Percentiles rank a stretch among this genome's conserved stretches.
Conservation (phyloP, 2,329 filamentous ascomycete species). For the Verticillium albo-atrum region DNA sequence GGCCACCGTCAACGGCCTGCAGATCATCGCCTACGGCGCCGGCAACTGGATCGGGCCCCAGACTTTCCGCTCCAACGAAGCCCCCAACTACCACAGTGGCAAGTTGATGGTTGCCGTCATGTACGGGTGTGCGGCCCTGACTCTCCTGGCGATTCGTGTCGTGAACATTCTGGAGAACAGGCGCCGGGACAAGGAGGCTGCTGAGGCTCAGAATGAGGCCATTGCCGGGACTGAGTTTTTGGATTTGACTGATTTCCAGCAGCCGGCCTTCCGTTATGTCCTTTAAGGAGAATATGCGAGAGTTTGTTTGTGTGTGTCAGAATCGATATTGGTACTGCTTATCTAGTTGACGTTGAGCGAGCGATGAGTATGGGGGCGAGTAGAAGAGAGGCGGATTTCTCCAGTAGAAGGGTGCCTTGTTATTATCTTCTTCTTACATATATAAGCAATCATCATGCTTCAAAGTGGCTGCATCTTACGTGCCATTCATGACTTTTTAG, state of each 20-base stretch:
- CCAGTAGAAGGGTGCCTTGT: no score
- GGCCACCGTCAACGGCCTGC: constrained; percentile 41
- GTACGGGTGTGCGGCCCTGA: constrained; percentile 12
- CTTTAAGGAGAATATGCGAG: constrained; percentile 6
- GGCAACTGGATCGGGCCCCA: constrained; percentile 66
- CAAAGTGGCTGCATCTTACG: no score
- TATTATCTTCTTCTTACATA: no score
- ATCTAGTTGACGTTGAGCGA: no score
- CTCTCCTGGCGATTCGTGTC: constrained; percentile 10
- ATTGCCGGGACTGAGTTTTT: constrained; percentile 14
- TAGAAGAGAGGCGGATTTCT: no score
- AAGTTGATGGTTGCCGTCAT: constrained; percentile 17
- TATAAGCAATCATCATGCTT: no score
- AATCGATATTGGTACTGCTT: no score
- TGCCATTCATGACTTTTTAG: no score
- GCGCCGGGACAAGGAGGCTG: constrained; percentile 18
- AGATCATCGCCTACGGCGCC: constrained; percentile 46
- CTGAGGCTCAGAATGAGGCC: constrained; percentile 7
- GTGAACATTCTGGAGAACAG: constrained; percentile 19
- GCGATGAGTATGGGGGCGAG: no score
- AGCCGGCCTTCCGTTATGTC: constrained; percentile 16
- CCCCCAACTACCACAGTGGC: constrained; percentile 42
- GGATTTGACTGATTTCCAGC: constrained; percentile 19
- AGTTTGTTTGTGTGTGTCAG: background rate
- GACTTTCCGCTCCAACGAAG: constrained; percentile 53